phyloP scores from a whole-genome alignment of 305 asterid genomes.

The Lippia alba region DNA sequence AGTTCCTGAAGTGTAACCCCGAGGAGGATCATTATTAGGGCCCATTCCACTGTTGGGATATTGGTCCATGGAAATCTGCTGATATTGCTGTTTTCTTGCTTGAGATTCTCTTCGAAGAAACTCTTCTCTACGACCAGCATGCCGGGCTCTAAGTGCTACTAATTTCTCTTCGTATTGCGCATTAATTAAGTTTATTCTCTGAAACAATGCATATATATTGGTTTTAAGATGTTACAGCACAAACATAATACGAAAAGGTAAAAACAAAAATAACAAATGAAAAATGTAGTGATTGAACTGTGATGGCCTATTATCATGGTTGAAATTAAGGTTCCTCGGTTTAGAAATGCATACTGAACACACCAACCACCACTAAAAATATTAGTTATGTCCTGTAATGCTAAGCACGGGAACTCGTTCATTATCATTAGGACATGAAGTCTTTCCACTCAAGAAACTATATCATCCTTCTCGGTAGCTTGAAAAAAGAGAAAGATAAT shows the following conservation, averaged over 20 bases:
- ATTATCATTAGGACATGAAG: neutral
- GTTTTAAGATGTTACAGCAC: no score
- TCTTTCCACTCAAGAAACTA: neutral
- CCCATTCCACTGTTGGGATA: slow-evolving; percentile 54
- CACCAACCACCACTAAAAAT: neutral
- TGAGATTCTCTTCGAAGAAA: slow-evolving; percentile 54
- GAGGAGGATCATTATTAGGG: slow-evolving; percentile 44
- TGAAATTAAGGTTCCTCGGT: neutral
- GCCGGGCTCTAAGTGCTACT: slow-evolving; percentile 56
- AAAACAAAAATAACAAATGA: no score
- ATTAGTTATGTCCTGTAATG: neutral
- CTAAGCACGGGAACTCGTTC: neutral
- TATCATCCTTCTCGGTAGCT: neutral
- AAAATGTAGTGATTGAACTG: neutral
- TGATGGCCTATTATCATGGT: neutral
- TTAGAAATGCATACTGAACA: neutral
- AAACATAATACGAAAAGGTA: no score
- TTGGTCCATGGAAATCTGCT: slow-evolving; percentile 65
- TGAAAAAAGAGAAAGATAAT: no score
- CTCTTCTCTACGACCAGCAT: slow-evolving; percentile 58
- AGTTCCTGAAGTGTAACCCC: slow-evolving; percentile 48
- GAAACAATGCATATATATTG: slow-evolving; percentile 26
- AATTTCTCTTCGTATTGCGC: slow-evolving; percentile 79
- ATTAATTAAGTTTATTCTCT: slow-evolving; percentile 79
- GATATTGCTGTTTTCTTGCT: slow-evolving; percentile 77